These are phyloP conservation scores for Lonicera japonica DNA, from an alignment of 129 eudicot genomes.

Conservation along the genomic window DNA sequence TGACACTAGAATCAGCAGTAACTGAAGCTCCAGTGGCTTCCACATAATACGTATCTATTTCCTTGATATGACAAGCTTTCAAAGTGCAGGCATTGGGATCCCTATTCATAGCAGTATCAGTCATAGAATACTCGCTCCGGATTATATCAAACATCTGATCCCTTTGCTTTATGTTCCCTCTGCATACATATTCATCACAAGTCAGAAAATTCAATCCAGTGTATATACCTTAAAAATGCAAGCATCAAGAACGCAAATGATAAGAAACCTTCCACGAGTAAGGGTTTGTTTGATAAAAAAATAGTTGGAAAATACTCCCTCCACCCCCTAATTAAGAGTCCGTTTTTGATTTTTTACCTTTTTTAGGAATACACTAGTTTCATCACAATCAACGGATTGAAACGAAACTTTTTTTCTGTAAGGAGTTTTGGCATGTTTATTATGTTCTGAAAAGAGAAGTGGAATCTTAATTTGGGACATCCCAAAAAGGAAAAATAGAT, in stretches of 20 bases:
- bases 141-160: constrained; percentile 43
- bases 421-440: too few species aligned
- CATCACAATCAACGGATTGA: too few species aligned
- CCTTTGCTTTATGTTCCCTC: constrained; percentile 63
- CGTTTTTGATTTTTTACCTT: too few species aligned
- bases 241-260: background rate
- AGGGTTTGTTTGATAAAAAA: too few species aligned
- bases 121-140: constrained; percentile 48
- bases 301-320: too few species aligned
- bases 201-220: background rate
- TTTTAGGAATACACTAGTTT: too few species aligned
- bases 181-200: constrained; percentile 18
- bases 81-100: constrained; percentile 26
- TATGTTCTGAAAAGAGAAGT: too few species aligned
- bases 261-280: too few species aligned
- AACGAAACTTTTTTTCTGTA: too few species aligned
- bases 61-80: constrained; percentile 33
- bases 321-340: too few species aligned
- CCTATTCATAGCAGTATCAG: constrained; percentile 31
- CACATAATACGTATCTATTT: constrained; percentile 34
- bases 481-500: too few species aligned
- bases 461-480: too few species aligned
- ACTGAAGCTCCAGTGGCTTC: constrained; percentile 73
- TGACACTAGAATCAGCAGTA: constrained; percentile 52
- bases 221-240: background rate